Conservation (phyloP, 768 basidiomycete species). For the Lactarius akahatsu region DNA sequence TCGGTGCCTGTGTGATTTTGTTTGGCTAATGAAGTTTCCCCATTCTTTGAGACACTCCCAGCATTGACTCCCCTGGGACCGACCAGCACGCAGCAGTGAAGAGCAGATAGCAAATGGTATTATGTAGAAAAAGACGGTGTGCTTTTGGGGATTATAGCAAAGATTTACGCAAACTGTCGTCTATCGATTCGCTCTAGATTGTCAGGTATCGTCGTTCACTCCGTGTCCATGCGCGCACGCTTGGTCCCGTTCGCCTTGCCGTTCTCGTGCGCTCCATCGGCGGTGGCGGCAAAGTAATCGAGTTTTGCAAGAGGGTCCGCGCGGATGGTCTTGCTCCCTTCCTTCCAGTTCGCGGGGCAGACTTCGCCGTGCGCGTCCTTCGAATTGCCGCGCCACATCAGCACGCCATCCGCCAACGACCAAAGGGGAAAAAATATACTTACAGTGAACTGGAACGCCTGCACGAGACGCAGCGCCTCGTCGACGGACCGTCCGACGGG, state of each 20-base stretch:
- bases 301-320: constrained; percentile 68
- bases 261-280: constrained; percentile 33
- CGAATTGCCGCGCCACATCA: not conserved
- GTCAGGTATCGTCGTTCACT: constrained; percentile 39
- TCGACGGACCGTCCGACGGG: constrained; percentile 95
- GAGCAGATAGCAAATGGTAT: no score
- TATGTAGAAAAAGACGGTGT: no score
- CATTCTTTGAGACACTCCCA: no score
- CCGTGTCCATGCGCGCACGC: constrained; percentile 38
- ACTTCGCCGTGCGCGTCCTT: constrained; percentile 90
- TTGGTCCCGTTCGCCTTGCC: constrained; percentile 51
- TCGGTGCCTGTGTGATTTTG: no score
- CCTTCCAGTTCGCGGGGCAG: constrained; percentile 88
- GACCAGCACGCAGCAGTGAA: no score
- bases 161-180: not conserved
- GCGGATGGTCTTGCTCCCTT: constrained; percentile 81
- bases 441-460: constrained; percentile 91
- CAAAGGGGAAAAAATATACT: constrained; percentile 32
- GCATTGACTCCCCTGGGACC: no score
- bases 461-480: constrained; percentile 85
- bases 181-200: not conserved
- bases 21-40: no score
- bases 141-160: no score
- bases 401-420: not conserved
- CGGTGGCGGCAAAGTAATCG: constrained; percentile 60